Evolutionary conservation across 257 asterid genomes (phyloP).

Genomic region (Solanum acaule): DNA sequence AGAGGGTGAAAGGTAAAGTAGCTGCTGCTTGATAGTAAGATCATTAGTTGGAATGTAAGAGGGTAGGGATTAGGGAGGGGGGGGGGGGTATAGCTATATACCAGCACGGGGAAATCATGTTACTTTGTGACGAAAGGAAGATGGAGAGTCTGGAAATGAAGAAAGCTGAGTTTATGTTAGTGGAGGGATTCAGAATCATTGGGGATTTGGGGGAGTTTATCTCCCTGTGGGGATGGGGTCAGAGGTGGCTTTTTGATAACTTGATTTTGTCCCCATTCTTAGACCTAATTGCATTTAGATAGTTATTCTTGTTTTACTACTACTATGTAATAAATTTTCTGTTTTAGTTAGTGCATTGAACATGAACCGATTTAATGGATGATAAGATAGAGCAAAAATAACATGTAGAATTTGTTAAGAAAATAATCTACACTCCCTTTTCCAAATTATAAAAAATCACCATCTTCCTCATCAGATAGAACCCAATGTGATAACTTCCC

Average conservation of each 20-base stretch:
- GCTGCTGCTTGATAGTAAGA: background rate
- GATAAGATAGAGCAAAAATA: background rate
- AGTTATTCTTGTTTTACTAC: background rate
- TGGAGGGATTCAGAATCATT: background rate
- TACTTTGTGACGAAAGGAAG: background rate
- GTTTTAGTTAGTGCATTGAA: background rate
- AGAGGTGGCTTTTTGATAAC: background rate
- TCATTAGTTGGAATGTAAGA: background rate
- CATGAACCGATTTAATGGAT: background rate
- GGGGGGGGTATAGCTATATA: background rate
- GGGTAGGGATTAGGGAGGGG: background rate
- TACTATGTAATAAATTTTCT: background rate
- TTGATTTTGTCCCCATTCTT: background rate
- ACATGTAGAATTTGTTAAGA: background rate
- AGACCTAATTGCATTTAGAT: background rate
- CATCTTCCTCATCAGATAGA: background rate
- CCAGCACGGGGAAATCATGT: background rate
- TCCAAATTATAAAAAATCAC: background rate
- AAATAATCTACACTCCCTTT: background rate
- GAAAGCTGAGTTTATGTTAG: background rate
- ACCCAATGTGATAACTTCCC: background rate
- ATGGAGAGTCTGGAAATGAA: background rate
- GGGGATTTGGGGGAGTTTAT: background rate
- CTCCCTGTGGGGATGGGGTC: background rate
- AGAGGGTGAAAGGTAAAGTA: background rate